Evolutionary conservation across 441 rosid species (phyloP).

Genomic region (Pelargonium australe): DNA sequence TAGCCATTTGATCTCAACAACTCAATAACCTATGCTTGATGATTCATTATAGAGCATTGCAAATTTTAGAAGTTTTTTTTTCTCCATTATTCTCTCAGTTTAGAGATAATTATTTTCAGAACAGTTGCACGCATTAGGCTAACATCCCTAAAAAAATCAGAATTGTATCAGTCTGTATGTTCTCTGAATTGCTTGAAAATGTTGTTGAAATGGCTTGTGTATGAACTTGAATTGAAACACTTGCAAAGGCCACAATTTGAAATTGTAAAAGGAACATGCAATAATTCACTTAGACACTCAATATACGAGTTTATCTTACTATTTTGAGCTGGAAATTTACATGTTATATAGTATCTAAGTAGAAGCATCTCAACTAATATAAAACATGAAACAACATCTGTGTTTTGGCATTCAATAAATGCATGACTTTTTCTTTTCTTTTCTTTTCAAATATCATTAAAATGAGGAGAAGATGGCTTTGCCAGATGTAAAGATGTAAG

Average conservation of each 20-base stretch:
- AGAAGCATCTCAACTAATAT: too few relatives aligned
- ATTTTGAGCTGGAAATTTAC: background rate
- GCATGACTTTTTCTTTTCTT: too few relatives aligned
- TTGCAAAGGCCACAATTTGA: background rate
- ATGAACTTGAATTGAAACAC: background rate
- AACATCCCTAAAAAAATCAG: background rate
- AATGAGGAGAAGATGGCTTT: too few relatives aligned
- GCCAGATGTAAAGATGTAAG: too few relatives aligned
- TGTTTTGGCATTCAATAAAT: too few relatives aligned
- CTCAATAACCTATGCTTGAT: background rate
- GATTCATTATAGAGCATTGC: background rate
- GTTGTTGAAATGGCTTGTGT: background rate
- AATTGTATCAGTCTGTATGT: background rate
- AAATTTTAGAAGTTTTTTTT: background rate
- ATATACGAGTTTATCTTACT: background rate
- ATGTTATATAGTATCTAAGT: background rate
- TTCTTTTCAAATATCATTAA: too few relatives aligned
- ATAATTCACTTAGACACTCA: background rate
- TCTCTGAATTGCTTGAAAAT: background rate
- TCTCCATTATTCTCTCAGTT: background rate
- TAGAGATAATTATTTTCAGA: background rate
- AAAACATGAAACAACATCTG: too few relatives aligned
- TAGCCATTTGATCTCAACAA: background rate
- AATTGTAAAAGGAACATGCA: background rate
- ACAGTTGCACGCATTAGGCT: background rate